Evolutionary conservation across 805 yeast genomes (phyloP).

Genomic region (Candida alai): DNA sequence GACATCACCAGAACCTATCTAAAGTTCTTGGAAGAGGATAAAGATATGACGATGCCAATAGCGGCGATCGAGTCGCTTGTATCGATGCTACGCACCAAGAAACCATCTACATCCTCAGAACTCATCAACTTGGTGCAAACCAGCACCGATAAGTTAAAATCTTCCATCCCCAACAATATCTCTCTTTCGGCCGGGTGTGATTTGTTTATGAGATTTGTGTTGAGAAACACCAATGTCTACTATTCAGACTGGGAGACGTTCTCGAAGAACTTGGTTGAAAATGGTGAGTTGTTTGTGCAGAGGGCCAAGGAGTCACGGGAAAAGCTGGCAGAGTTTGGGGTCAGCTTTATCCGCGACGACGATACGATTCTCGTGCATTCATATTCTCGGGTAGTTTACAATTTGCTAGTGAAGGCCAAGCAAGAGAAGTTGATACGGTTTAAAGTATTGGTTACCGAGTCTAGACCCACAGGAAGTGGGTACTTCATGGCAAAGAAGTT

Average conservation of each 20-base stretch:
- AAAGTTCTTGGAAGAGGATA: slow-evolving; percentile 77
- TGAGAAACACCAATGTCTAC: slow-evolving; percentile 79
- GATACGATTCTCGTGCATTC: slow-evolving; percentile 90
- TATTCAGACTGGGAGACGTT: slow-evolving; percentile 97
- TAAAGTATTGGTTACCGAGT: slow-evolving; percentile 88
- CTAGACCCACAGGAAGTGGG: slow-evolving; percentile 81
- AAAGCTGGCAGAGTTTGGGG: slow-evolving; percentile 82
- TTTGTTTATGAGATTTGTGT: slow-evolving; percentile 87
- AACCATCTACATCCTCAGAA: slow-evolving; percentile 93
- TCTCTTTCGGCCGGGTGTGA: slow-evolving; percentile 97
- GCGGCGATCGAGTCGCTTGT: slow-evolving; percentile 97
- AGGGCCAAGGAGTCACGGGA: slow-evolving; percentile 89
- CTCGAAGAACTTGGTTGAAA: slow-evolving; percentile 80
- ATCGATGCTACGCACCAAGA: slow-evolving; percentile 72
- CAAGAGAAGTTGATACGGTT: slow-evolving; percentile 71
- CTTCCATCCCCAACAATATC: slow-evolving; percentile 83
- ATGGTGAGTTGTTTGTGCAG: slow-evolving; percentile 86
- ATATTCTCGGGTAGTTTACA: slow-evolving; percentile 82
- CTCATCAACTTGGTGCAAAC: slow-evolving; percentile 75
- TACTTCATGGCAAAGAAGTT: slow-evolving; percentile 65
- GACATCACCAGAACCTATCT: slow-evolving; percentile 82
- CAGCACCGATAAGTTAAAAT: slow-evolving; percentile 71
- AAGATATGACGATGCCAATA: slow-evolving; percentile 98
- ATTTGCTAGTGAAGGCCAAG: slow-evolving; percentile 72
- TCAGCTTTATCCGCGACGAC: slow-evolving; percentile 88